Conservation (phyloP, 1,284 basidiomycete genomes). For the Cystobasidium sp. region DNA sequence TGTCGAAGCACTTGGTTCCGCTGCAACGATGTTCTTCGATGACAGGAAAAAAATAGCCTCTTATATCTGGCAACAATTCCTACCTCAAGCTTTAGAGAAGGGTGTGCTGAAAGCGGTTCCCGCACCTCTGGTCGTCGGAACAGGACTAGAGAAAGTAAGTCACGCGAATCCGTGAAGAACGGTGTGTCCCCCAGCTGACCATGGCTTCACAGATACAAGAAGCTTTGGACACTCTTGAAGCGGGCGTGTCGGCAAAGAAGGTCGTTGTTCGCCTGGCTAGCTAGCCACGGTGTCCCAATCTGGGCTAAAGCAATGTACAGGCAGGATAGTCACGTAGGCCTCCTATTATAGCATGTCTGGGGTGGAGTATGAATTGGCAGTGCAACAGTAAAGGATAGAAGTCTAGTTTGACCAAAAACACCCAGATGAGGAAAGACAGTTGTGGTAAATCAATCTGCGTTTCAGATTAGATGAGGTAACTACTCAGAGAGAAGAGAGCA, state of each 20-base stretch:
- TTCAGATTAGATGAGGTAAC: no score
- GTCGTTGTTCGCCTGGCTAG: conserved; percentile 40
- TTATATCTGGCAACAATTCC: conserved; percentile 46
- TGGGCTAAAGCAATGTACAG: not conserved
- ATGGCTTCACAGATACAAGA: conserved; percentile 33
- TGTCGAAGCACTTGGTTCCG: conserved; percentile 23
- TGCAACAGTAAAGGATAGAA: no score
- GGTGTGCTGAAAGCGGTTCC: conserved; percentile 44
- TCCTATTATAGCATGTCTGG: no score
- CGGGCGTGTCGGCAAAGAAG: conserved; percentile 49
- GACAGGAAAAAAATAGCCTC: conserved; percentile 22
- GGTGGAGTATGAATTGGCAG: no score
- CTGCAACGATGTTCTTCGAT: conserved; percentile 35
- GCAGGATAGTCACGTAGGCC: no score
- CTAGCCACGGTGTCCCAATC: not conserved
- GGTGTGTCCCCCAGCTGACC: not conserved
- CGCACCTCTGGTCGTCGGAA: conserved; percentile 45
- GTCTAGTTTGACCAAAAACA: no score
- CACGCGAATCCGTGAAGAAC: not conserved
- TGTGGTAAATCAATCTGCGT: no score
- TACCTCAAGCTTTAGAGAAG: conserved; percentile 43
- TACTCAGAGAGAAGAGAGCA: not conserved
- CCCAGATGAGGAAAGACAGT: no score
- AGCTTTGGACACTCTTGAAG: conserved; percentile 44
- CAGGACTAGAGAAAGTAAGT: conserved; percentile 44